Evolutionary conservation across 495 filamentous ascomycete species (phyloP).

Genomic region (Daldinia childiae): DNA sequence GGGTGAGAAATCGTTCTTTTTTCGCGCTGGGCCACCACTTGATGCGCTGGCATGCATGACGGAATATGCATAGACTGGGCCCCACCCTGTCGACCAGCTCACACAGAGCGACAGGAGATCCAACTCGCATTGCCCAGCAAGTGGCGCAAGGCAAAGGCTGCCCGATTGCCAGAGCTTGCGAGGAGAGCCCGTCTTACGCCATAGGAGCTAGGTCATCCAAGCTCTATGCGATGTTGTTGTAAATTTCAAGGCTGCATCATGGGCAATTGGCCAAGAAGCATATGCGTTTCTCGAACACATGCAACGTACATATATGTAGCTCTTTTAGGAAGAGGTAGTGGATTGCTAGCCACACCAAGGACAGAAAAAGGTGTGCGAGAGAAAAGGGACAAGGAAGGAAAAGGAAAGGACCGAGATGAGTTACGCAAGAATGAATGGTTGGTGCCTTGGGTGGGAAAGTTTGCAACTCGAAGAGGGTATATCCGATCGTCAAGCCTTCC

Average conservation of each 20-base stretch:
- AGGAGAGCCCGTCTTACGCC: conserved; percentile 17
- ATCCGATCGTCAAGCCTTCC: conserved; percentile 47
- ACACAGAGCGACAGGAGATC: conserved; percentile 45
- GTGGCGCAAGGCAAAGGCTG: conserved; percentile 50
- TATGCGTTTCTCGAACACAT: conserved; percentile 45
- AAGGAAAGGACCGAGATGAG: conserved; percentile 49
- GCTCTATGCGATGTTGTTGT: conserved; percentile 27
- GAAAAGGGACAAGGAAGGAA: conserved; percentile 48
- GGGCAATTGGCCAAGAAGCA: conserved; percentile 44
- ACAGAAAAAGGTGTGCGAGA: conserved; percentile 42
- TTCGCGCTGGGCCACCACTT: conserved; percentile 60
- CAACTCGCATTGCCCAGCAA: conserved; percentile 45
- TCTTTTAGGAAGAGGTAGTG: conserved; percentile 43
- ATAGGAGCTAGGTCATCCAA: conserved; percentile 33
- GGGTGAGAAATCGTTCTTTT: conserved; percentile 52
- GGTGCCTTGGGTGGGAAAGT: conserved; percentile 46
- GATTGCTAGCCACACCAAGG: conserved; percentile 38
- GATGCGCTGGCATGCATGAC: conserved; percentile 69
- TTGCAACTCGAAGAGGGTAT: conserved; percentile 46
- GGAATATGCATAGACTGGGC: conserved; percentile 64
- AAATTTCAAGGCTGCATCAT: conserved; percentile 44
- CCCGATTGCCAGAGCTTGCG: conserved; percentile 44
- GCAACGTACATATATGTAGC: conserved; percentile 44
- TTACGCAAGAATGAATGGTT: conserved; percentile 48
- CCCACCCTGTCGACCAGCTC: conserved; percentile 56